Evolutionary conservation across 2,329 filamentous ascomycete species (phyloP).

Genomic region (Penicillium sp.): DNA sequence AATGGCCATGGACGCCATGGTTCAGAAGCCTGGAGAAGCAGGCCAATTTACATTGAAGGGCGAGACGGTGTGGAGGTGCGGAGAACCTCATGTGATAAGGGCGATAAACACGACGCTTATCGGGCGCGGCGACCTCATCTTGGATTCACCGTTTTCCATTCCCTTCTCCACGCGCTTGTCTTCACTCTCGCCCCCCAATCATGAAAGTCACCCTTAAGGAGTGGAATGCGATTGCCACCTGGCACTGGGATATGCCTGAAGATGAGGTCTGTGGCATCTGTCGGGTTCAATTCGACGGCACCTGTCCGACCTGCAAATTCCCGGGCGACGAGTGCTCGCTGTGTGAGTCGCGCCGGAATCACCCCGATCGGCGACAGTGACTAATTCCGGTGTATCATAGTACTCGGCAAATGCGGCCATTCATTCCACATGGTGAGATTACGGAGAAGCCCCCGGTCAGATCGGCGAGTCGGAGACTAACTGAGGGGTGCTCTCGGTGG

Average conservation of each 20-base stretch:
- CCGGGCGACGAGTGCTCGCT: slow-evolving; percentile 94
- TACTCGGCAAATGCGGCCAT: slow-evolving; percentile 94
- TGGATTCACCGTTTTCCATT: slow-evolving; percentile 11
- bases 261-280: slow-evolving; percentile 99
- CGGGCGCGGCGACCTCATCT: slow-evolving; percentile 5
- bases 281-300: slow-evolving; percentile 95
- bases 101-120: slow-evolving; percentile 19
- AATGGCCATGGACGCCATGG: slow-evolving; percentile 38
- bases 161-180: no score
- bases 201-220: slow-evolving; percentile 97
- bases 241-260: slow-evolving; percentile 96
- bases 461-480: not conserved
- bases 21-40: slow-evolving; percentile 11
- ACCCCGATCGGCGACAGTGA: slow-evolving; percentile 1
- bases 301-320: slow-evolving; percentile 96
- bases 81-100: slow-evolving; percentile 25
- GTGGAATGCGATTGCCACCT: slow-evolving; percentile 92
- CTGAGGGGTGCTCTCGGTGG: no score
- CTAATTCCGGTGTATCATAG: slow-evolving; percentile 47
- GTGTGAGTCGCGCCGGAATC: slow-evolving; percentile 56
- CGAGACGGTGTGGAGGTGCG: slow-evolving; percentile 18
- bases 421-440: slow-evolving; percentile 86
- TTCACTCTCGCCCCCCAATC: slow-evolving; percentile 9
- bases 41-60: slow-evolving; percentile 29
- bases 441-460: not conserved